Percentiles rank a stretch among this genome's conserved stretches.
These are phyloP conservation scores for Pseudocercospora ulei DNA, from an alignment of 2,329 filamentous ascomycete species.

Conservation along the genomic window DNA sequence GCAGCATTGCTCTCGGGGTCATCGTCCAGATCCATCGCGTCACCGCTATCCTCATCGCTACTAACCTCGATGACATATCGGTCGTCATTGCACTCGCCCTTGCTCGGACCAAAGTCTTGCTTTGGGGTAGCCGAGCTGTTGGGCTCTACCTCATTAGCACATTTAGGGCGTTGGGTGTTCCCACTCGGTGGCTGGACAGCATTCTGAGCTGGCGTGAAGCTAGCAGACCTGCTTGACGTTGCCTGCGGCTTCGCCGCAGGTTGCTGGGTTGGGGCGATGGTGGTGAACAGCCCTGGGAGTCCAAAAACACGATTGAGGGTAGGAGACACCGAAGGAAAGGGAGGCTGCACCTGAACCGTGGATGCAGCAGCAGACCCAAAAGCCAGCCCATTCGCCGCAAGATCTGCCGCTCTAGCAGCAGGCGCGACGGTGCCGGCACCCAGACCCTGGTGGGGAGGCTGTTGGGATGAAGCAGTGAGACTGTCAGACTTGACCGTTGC, in stretches of 20 bases:
- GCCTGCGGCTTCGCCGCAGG: not conserved
- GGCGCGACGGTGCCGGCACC: conserved; percentile 16
- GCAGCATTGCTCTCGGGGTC: conserved; percentile 5
- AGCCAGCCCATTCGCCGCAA: not conserved
- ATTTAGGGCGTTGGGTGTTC: not conserved
- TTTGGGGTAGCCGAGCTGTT: conserved; percentile 40
- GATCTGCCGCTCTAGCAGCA: conserved; percentile 5
- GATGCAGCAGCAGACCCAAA: not conserved
- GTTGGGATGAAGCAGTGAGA: not conserved
- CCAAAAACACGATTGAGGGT: conserved; percentile 18
- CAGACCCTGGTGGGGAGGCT: conserved; percentile 10
- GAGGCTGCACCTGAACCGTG: conserved; percentile 4
- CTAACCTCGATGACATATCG: conserved; percentile 76
- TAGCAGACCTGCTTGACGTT: not conserved
- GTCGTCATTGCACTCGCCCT: conserved; percentile 43
- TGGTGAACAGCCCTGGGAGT: conserved; percentile 30
- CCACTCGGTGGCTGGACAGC: not conserved
- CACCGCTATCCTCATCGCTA: conserved; percentile 51
- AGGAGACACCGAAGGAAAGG: conserved; percentile 11
- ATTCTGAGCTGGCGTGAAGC: conserved; percentile 2
- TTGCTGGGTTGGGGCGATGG: conserved; percentile 2
- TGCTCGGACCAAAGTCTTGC: conserved; percentile 53
- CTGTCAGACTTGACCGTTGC: not conserved
- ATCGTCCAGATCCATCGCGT: conserved; percentile 28
- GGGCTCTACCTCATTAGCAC: not conserved